These are phyloP conservation scores for Stemphylium vesicarium DNA, from an alignment of 2,329 filamentous ascomycete species.

Conservation along the genomic window DNA sequence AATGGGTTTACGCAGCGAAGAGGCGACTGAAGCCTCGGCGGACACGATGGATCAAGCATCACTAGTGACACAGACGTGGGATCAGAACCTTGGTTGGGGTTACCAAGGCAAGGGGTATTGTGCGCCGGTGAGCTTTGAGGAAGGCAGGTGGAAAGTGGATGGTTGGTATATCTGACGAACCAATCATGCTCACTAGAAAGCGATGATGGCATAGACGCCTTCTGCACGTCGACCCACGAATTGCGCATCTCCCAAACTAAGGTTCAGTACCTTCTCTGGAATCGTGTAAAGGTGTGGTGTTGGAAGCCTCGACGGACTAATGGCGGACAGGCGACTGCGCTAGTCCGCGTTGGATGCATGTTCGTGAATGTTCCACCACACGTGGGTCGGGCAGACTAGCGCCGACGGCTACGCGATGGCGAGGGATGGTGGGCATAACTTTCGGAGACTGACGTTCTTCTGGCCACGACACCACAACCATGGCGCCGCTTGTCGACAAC, in stretches of 20 bases:
- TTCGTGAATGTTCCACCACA: constrained; percentile 14
- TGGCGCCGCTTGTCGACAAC: constrained; percentile 81
- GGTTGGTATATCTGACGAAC: neutral
- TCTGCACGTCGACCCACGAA: no score
- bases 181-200: neutral
- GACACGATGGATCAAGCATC: neutral
- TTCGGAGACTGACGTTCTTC: constrained; percentile 18
- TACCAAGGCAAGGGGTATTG: neutral
- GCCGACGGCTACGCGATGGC: constrained; percentile 18
- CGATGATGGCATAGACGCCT: no score
- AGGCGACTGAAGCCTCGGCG: neutral
- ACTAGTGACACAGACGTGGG: neutral
- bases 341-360: constrained; percentile 5
- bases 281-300: neutral
- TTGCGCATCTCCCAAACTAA: no score
- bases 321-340: neutral
- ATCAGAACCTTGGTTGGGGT: neutral
- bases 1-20: neutral
- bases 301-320: constrained; percentile 13
- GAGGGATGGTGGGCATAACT: constrained; percentile 20
- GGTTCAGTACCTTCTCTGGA: no score
- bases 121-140: neutral
- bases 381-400: constrained; percentile 13
- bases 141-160: neutral
- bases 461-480: constrained; percentile 32